phyloP scores from a whole-genome alignment of 495 filamentous ascomycete species.

The Penicillium coffeae region DNA sequence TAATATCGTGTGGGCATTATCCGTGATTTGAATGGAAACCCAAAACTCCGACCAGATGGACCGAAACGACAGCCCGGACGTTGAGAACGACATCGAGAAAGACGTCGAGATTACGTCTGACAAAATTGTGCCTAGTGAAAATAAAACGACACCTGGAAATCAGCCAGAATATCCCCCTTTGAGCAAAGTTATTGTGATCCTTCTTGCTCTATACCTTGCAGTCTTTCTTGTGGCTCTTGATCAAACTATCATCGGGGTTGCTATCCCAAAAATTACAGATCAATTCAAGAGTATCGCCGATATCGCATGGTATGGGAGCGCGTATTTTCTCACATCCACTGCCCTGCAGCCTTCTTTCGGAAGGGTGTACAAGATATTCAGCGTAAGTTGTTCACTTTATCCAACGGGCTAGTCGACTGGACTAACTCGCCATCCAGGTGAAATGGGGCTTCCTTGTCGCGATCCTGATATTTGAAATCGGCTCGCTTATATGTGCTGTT shows the following conservation, averaged over 20 bases:
- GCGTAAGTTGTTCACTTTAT: constrained; percentile 36
- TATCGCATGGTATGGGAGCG: constrained; percentile 46
- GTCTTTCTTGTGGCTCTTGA: constrained; percentile 51
- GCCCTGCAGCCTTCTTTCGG: constrained; percentile 32
- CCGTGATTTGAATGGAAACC: too few species aligned
- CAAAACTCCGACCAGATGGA: too few species aligned
- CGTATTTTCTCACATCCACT: constrained; percentile 33
- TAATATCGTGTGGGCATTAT: too few species aligned
- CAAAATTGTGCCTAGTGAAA: too few species aligned
- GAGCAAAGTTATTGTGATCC: constrained; percentile 12
- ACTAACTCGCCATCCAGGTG: too few species aligned
- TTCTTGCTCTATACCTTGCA: constrained; percentile 37
- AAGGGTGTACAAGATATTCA: constrained; percentile 29
- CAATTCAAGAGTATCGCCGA: constrained; percentile 40
- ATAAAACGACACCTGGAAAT: too few species aligned
- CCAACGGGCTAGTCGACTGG: too few species aligned
- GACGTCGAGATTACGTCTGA: too few species aligned
- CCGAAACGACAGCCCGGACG: too few species aligned
- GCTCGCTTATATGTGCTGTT: constrained; percentile 65
- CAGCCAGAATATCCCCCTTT: constrained; percentile 17
- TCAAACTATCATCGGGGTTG: constrained; percentile 43
- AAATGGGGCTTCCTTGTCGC: constrained; percentile 61
- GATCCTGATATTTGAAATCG: constrained; percentile 68
- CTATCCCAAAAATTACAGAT: constrained; percentile 43
- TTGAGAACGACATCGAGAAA: too few species aligned